These are phyloP conservation scores for Clonostachys solani DNA, from an alignment of 2,329 filamentous ascomycete species.

Conservation along the genomic window DNA sequence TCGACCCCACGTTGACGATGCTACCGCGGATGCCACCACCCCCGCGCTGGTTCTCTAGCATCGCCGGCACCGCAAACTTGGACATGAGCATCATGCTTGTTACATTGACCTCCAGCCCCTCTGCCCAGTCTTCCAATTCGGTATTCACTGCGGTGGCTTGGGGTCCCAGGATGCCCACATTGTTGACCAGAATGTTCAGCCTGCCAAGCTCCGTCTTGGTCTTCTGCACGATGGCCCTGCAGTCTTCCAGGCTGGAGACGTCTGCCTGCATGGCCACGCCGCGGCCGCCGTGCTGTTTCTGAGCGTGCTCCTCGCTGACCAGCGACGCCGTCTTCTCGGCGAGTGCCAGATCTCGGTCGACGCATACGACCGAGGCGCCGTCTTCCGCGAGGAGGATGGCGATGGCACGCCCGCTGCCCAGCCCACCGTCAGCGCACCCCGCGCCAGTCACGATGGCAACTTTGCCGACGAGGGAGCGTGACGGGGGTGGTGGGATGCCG, in stretches of 20 bases:
- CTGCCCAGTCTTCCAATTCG: slow-evolving; percentile 53
- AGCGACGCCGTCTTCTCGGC: slow-evolving; percentile 51
- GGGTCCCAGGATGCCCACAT: slow-evolving; percentile 58
- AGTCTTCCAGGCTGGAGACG: slow-evolving; percentile 50
- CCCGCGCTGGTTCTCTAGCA: slow-evolving; percentile 42
- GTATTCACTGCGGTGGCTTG: slow-evolving; percentile 55
- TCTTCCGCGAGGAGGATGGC: slow-evolving; percentile 56
- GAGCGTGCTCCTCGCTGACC: slow-evolving; percentile 24
- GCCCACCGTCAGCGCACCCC: slow-evolving; percentile 43
- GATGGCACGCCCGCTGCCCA: slow-evolving; percentile 56
- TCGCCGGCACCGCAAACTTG: slow-evolving; percentile 56
- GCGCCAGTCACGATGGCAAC: slow-evolving; percentile 17
- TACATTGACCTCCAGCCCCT: slow-evolving; percentile 57
- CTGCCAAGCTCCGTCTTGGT: slow-evolving; percentile 46
- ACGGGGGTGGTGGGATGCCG: slow-evolving; percentile 8
- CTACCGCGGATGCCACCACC: slow-evolving; percentile 26
- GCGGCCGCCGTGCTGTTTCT: slow-evolving; percentile 17
- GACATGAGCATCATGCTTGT: slow-evolving; percentile 62
- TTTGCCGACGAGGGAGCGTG: slow-evolving; percentile 15
- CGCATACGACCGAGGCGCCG: slow-evolving; percentile 53
- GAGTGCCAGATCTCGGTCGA: slow-evolving; percentile 44
- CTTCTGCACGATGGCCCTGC: slow-evolving; percentile 30
- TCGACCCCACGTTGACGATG: slow-evolving; percentile 60
- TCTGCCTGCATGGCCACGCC: slow-evolving; percentile 43
- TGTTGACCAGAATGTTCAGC: slow-evolving; percentile 61